Conservation (phyloP, 352 stramenopile genomes). For the Pythium oligandrum region DNA sequence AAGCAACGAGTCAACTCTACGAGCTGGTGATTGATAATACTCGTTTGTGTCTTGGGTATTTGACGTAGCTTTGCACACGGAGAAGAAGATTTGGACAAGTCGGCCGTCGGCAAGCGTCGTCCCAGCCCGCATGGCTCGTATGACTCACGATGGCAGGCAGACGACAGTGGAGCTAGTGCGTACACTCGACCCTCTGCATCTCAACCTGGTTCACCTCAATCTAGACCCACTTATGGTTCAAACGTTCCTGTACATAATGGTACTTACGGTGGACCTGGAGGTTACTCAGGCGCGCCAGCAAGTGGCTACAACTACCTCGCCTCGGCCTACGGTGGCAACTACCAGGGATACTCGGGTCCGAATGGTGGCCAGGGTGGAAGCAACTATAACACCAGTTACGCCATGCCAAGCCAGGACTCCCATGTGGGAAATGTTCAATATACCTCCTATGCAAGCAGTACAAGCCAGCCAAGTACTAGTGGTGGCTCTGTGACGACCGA, state of each 20-base stretch:
- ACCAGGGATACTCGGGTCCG: background rate
- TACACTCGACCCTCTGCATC: conserved; percentile 16
- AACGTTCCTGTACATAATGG: conserved; percentile 57
- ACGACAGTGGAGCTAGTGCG: conserved; percentile 13
- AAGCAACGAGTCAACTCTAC: no score
- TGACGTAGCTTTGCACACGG: conserved; percentile 72
- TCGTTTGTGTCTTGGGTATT: background rate
- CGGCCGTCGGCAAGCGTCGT: conserved; percentile 8
- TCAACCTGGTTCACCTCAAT: conserved; percentile 19
- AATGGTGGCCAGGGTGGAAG: no score
- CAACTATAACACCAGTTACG: no score
- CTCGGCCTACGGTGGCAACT: conserved; percentile 8
- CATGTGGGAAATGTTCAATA: no score
- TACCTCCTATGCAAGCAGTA: no score
- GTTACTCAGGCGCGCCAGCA: conserved; percentile 28
- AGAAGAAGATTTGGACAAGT: conserved; percentile 52
- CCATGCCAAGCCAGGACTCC: no score
- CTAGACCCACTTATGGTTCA: conserved; percentile 51
- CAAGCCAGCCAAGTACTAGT: no score
- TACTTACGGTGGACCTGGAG: conserved; percentile 40
- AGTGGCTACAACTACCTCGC: conserved; percentile 2
- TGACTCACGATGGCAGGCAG: conserved; percentile 2
- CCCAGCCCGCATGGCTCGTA: conserved; percentile 9
- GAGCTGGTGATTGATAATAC: background rate
- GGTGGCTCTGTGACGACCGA: no score